Conservation (phyloP, 2,329 filamentous ascomycete genomes). For the Neopestalotiopsis sp. region DNA sequence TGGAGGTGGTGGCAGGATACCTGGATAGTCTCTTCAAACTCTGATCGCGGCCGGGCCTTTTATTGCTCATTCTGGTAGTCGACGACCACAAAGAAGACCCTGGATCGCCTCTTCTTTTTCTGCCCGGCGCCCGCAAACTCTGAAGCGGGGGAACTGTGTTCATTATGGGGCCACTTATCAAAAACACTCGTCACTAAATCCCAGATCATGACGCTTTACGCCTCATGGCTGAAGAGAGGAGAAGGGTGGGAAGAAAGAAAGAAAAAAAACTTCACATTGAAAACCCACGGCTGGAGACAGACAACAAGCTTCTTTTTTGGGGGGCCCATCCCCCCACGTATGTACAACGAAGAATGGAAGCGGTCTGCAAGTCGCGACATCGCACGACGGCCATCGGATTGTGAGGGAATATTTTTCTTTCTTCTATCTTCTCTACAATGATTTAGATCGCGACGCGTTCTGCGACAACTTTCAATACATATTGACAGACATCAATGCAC, state of each 20-base stretch:
- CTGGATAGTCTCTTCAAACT: not conserved
- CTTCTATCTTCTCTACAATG: not conserved
- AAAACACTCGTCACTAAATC: slow-evolving; percentile 4
- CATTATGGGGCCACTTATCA: slow-evolving; percentile 12
- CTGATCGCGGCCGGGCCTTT: slow-evolving; percentile 11
- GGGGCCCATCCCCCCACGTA: not conserved
- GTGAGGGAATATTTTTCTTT: slow-evolving; percentile 11
- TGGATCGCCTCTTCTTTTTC: not conserved
- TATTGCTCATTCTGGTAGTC: slow-evolving; percentile 12
- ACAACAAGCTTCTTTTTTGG: slow-evolving; percentile 1
- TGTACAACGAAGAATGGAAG: not conserved
- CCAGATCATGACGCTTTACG: not conserved
- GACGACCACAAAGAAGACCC: slow-evolving; percentile 14
- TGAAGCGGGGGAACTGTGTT: slow-evolving; percentile 10
- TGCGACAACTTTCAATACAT: not conserved
- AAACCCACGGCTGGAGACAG: not conserved
- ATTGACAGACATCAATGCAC: not conserved
- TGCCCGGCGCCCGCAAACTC: not conserved
- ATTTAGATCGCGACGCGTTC: slow-evolving; percentile 11
- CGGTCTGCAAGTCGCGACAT: slow-evolving; percentile 11
- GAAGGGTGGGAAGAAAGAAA: not conserved
- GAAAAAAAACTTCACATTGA: not conserved
- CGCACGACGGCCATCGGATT: not conserved
- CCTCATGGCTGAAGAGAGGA: not conserved
- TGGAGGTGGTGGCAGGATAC: slow-evolving; percentile 1